A percentile compares a stretch with the other conserved stretches of the same genome.
Conservation (phyloP, 352 stramenopile genomes). For the Globisporangium spiculum region DNA sequence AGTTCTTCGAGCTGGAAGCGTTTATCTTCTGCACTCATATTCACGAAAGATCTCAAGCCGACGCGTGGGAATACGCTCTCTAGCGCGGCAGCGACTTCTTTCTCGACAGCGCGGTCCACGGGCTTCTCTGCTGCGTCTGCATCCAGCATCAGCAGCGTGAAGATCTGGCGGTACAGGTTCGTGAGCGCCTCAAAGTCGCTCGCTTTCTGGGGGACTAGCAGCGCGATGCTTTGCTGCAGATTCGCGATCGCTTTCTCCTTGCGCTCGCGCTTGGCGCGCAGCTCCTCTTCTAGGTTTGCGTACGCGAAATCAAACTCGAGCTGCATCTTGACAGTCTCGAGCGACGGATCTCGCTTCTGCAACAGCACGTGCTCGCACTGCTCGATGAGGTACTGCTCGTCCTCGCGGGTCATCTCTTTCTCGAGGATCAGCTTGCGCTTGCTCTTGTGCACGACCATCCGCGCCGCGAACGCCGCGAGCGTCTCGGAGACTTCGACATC, state of each 20-base stretch:
- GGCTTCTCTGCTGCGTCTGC: conserved; percentile 32
- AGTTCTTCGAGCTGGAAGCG: conserved; percentile 89
- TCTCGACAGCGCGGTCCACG: conserved; percentile 72
- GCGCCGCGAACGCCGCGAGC: conserved; percentile 82
- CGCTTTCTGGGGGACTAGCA: conserved; percentile 67
- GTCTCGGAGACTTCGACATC: conserved; percentile 86
- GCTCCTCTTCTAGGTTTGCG: conserved; percentile 73
- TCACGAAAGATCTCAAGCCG: conserved; percentile 92
- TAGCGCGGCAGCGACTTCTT: conserved; percentile 87
- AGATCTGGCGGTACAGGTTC: conserved; percentile 89
- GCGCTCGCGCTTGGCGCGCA: conserved; percentile 53
- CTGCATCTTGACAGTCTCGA: conserved; percentile 95
- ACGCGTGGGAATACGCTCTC: conserved; percentile 95
- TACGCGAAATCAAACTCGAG: conserved; percentile 93
- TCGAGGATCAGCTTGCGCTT: conserved; percentile 71
- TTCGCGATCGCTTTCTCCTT: conserved; percentile 59
- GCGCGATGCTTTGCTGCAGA: conserved; percentile 73
- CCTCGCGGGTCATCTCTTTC: conserved; percentile 61
- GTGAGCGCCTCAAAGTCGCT: conserved; percentile 91
- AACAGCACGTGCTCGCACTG: conserved; percentile 73
- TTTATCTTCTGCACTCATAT: conserved; percentile 88
- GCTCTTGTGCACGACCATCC: conserved; percentile 67
- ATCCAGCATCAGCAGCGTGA: conserved; percentile 79
- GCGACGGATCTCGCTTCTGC: conserved; percentile 69
- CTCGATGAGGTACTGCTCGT: conserved; percentile 75